Evolutionary conservation across 2,329 filamentous ascomycete species (phyloP).

Genomic region (Diaporthe sp.): DNA sequence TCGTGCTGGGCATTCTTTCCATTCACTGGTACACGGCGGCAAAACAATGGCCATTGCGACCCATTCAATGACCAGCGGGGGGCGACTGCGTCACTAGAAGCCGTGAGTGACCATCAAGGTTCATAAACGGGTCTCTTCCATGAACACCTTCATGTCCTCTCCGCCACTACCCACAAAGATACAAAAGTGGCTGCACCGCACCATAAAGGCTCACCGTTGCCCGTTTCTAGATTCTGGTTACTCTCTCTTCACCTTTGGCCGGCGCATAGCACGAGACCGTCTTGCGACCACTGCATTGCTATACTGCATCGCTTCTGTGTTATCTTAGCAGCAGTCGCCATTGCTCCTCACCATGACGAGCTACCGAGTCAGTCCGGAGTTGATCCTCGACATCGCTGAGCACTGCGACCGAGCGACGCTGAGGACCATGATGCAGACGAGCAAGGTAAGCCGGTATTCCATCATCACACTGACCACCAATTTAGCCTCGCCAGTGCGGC

Average conservation of each 20-base stretch:
- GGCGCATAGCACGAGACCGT: not conserved
- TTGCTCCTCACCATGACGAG: constrained; percentile 13
- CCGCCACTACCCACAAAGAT: not conserved
- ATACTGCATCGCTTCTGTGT: constrained; percentile 21
- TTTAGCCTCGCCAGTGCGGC: not conserved
- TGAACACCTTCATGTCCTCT: constrained; percentile 20
- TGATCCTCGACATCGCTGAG: constrained; percentile 32
- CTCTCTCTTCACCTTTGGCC: not conserved
- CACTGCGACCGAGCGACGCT: constrained; percentile 31
- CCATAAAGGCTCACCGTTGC: not conserved
- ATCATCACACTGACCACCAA: not conserved
- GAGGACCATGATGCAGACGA: constrained; percentile 17
- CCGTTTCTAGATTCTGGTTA: not conserved
- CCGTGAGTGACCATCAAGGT: constrained; percentile 33
- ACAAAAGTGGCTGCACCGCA: not conserved
- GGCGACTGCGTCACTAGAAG: constrained; percentile 10
- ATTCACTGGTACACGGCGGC: not conserved
- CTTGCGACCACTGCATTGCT: constrained; percentile 17
- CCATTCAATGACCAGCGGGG: not conserved
- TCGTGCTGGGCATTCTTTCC: constrained; percentile 1
- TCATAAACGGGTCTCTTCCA: not conserved
- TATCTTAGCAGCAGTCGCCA: not conserved
- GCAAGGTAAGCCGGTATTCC: constrained; percentile 19
- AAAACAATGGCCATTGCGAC: not conserved
- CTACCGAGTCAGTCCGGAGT: constrained; percentile 17